Conservation (phyloP, 768 basidiomycete genomes). For the Chalciporus piperatus region DNA sequence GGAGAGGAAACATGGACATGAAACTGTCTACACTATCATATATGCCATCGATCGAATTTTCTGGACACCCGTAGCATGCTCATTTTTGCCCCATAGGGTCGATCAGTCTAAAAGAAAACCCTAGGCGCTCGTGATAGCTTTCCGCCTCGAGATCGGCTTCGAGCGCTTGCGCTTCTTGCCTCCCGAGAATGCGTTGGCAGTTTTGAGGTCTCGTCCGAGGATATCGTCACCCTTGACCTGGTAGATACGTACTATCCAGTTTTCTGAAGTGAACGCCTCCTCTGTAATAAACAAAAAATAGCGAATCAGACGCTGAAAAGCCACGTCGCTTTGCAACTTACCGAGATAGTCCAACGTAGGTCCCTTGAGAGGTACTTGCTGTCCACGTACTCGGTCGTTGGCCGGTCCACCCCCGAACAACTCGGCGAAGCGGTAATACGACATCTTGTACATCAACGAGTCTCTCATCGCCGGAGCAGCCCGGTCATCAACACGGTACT, state of each 20-base stretch:
- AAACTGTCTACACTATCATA: slow-evolving; percentile 7
- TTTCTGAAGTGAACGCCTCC: slow-evolving; percentile 98
- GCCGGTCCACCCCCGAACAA: slow-evolving; percentile 72
- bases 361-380: slow-evolving; percentile 70
- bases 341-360: slow-evolving; percentile 88
- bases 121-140: slow-evolving; percentile 33
- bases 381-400: slow-evolving; percentile 83
- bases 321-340: slow-evolving; percentile 35
- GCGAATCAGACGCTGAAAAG: background rate
- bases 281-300: slow-evolving; percentile 42
- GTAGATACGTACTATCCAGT: slow-evolving; percentile 99
- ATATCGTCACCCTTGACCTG: slow-evolving; percentile 92
- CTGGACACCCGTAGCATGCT: background rate
- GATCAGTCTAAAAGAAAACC: background rate
- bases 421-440: slow-evolving; percentile 92
- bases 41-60: background rate
- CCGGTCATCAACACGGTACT: slow-evolving; percentile 86
- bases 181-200: slow-evolving; percentile 75
- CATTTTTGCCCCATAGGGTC: background rate
- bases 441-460: slow-evolving; percentile 99
- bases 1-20: background rate
- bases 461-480: slow-evolving; percentile 90
- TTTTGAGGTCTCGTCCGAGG: slow-evolving; percentile 87
- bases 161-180: slow-evolving; percentile 89
- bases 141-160: slow-evolving; percentile 64